These are phyloP conservation scores for Colletotrichum ledebouriae DNA, from an alignment of 2,329 filamentous ascomycete genomes.

Conservation along the genomic window DNA sequence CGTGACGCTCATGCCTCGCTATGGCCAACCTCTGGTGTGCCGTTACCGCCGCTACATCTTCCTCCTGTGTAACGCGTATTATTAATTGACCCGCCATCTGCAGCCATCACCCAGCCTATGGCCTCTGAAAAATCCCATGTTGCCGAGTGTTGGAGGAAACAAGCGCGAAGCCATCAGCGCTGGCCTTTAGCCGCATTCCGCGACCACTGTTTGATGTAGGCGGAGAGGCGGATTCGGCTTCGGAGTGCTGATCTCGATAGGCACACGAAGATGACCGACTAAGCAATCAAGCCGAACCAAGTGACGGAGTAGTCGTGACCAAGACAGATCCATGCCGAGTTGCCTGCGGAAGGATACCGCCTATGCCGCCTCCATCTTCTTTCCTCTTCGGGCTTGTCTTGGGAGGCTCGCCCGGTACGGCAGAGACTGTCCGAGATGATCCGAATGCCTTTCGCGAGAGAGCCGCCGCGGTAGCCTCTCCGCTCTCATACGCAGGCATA, in stretches of 20 bases:
- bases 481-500: slow-evolving; percentile 9
- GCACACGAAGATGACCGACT: neutral
- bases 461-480: slow-evolving; percentile 4
- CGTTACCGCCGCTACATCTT: neutral
- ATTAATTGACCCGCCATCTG: slow-evolving; percentile 24
- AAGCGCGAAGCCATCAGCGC: slow-evolving; percentile 19
- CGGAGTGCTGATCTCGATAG: neutral
- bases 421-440: neutral
- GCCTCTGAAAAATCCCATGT: slow-evolving; percentile 8
- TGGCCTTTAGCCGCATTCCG: slow-evolving; percentile 6
- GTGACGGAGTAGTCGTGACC: too few species aligned
- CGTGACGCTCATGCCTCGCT: neutral
- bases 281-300: too few species aligned
- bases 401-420: neutral
- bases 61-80: slow-evolving; percentile 27
- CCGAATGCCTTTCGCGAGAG: neutral
- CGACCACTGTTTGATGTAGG: neutral
- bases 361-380: neutral
- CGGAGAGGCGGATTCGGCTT: slow-evolving; percentile 19
- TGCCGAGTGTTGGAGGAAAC: slow-evolving; percentile 8
- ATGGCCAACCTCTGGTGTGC: slow-evolving; percentile 11
- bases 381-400: neutral
- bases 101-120: slow-evolving; percentile 22
- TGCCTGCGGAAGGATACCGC: slow-evolving; percentile 1
- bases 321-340: neutral